These are phyloP conservation scores for Hygrophoropsis aurantiaca DNA, from an alignment of 768 basidiomycete genomes.

Conservation along the genomic window DNA sequence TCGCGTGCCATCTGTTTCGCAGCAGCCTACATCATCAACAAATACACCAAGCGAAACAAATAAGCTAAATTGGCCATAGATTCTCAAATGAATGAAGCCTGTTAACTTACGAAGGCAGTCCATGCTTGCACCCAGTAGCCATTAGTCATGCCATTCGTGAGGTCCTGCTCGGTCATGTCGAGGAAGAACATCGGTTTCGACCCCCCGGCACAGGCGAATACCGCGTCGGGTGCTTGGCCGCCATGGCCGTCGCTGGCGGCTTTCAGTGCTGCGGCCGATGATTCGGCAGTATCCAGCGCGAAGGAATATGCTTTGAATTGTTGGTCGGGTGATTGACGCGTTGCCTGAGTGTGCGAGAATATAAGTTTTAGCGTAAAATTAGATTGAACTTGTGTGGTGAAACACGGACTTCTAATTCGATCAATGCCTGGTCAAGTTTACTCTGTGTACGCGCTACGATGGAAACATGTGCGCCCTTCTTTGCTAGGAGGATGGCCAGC, in stretches of 20 bases:
- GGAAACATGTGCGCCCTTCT: conserved; percentile 76
- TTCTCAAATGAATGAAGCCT: not conserved
- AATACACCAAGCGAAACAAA: not conserved
- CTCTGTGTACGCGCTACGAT: conserved; percentile 78
- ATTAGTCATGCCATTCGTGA: conserved; percentile 57
- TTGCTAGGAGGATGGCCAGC: conserved; percentile 63
- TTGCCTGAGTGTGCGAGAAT: conserved; percentile 38
- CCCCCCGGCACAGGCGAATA: conserved; percentile 80
- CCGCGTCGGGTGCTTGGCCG: conserved; percentile 67
- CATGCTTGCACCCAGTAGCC: conserved; percentile 58
- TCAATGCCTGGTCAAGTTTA: conserved; percentile 60
- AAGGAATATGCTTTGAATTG: conserved; percentile 65
- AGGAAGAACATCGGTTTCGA: conserved; percentile 73
- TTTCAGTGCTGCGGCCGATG: conserved; percentile 61
- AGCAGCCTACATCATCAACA: conserved; percentile 49
- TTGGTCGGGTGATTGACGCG: conserved; percentile 57
- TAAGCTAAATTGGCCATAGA: no score
- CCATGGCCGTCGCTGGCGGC: conserved; percentile 54
- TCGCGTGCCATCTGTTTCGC: conserved; percentile 61
- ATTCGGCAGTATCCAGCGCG: conserved; percentile 51
- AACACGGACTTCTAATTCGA: conserved; percentile 59
- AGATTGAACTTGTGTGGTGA: not conserved
- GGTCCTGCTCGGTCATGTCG: conserved; percentile 59
- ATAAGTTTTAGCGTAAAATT: not conserved
- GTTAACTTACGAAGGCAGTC: conserved; percentile 42